Conservation (phyloP, 2,329 filamentous ascomycete genomes). For the Cladosporium austrohemisphaericum region DNA sequence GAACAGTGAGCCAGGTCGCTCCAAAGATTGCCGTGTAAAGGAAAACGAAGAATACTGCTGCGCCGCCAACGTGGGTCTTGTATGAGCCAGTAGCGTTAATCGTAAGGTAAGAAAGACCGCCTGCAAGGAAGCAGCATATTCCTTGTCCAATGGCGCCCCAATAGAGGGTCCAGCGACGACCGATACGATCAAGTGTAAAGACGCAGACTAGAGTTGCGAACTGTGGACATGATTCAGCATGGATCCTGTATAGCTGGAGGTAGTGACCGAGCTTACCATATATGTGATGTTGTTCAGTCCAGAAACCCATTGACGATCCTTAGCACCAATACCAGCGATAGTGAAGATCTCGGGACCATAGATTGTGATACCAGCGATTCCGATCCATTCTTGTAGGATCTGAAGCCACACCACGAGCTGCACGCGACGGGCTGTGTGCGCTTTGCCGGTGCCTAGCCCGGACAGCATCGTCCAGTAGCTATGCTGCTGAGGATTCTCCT, state of each 20-base stretch:
- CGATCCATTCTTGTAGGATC: slow-evolving; percentile 38
- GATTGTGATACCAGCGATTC: slow-evolving; percentile 34
- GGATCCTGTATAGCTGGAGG: no score
- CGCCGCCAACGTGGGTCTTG: slow-evolving; percentile 44
- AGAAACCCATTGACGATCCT: slow-evolving; percentile 40
- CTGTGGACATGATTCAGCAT: neutral
- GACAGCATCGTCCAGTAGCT: slow-evolving; percentile 34
- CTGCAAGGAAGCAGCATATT: slow-evolving; percentile 32
- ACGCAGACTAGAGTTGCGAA: slow-evolving; percentile 33
- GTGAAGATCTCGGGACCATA: slow-evolving; percentile 35
- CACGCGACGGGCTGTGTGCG: slow-evolving; percentile 34
- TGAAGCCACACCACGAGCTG: slow-evolving; percentile 39
- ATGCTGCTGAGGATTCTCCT: slow-evolving; percentile 29
- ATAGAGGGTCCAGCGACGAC: slow-evolving; percentile 31
- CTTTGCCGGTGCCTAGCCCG: slow-evolving; percentile 29
- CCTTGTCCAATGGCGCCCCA: slow-evolving; percentile 35
- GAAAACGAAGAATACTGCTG: slow-evolving; percentile 68
- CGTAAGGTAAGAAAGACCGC: slow-evolving; percentile 48
- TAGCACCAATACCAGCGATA: slow-evolving; percentile 30
- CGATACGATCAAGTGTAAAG: slow-evolving; percentile 35
- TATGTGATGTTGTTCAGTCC: slow-evolving; percentile 39
- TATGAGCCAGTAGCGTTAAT: neutral
- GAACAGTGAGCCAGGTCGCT: slow-evolving; percentile 58
- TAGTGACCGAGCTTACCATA: slow-evolving; percentile 19
- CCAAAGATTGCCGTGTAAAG: slow-evolving; percentile 64